Evolutionary conservation across 768 basidiomycete species (phyloP), one percentile per base, ranked within the genome.

Genomic region (Naganishia onofrii): DNA sequence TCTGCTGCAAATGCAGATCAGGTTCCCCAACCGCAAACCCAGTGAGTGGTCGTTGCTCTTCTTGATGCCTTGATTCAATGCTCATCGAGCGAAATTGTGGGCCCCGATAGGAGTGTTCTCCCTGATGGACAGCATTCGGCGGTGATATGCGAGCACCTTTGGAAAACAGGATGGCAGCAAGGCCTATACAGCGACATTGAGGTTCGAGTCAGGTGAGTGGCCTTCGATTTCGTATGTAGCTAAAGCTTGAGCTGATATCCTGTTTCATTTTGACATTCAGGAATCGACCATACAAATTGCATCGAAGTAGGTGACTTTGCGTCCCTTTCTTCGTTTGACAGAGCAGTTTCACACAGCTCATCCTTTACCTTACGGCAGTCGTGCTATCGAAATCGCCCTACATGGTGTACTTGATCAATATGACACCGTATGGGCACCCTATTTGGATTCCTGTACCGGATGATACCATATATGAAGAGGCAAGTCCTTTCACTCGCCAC

Each of bases 341-440:
- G 4, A 36, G 34, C 34, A 36, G 36, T 36, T 12, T 5, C n/a
- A 12, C 3, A 31, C 12, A 57, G 17, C 57, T 64, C 8, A 32
- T 51, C 32, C 63, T 6, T 53, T 17, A 42, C 6, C n/a, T 51
- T 23, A n/a, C 46, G 4, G 87, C 89, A 72, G 89, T 94, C 80
- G 88, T 93, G 73, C 84, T 94, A 72, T 90, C 91, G 71, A 88
- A 89, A 66, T 93, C 92, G 36, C 92, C 93, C 44, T 90, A 87
- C 82, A 86, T 94, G 76, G 90, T 89, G 48, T 91, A 92, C 79
- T 84, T 92, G 74, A 91, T 95, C 88, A 89, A 88, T 67, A 90
- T 89, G 58, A 88, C 89, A 38, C 88, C 88, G 29, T 75, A 77
- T 38, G 80, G 78, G 36, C 82, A 82, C 84, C 83, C 86, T 67